These are phyloP conservation scores for Oldenlandia corymbosa DNA, from an alignment of 257 asterid species.

Conservation along the genomic window DNA sequence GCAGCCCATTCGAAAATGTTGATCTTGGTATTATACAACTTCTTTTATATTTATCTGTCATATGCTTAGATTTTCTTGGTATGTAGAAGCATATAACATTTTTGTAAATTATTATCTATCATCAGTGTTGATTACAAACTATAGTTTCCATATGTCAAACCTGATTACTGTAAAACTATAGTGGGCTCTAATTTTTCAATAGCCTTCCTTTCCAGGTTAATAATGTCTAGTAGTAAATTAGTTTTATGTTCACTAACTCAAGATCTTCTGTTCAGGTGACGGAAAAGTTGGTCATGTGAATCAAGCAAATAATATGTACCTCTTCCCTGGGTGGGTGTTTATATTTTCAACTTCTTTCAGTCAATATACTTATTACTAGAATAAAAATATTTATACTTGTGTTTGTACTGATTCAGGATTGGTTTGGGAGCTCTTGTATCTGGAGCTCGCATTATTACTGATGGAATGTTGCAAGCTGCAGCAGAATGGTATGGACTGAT, in stretches of 20 bases:
- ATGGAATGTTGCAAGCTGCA: slow-evolving; percentile 93
- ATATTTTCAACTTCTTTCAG: slow-evolving; percentile 7
- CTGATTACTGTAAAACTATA: not conserved
- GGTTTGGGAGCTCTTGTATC: slow-evolving; percentile 96
- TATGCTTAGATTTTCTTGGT: not conserved
- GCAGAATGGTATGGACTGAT: slow-evolving; percentile 64
- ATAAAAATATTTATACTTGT: slow-evolving; percentile 13
- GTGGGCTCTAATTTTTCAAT: no score
- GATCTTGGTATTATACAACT: slow-evolving; percentile 62
- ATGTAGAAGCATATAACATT: not conserved
- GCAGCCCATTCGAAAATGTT: slow-evolving; percentile 91
- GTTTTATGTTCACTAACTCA: slow-evolving; percentile 4
- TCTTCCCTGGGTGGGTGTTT: slow-evolving; percentile 87
- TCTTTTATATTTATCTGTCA: not conserved
- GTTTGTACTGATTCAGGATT: slow-evolving; percentile 44
- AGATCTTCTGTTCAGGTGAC: slow-evolving; percentile 47
- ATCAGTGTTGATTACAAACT: not conserved
- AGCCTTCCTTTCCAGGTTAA: not conserved
- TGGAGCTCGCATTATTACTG: slow-evolving; percentile 88
- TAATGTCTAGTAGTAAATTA: not conserved
- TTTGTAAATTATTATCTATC: not conserved
- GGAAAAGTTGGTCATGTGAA: slow-evolving; percentile 86
- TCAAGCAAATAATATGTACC: slow-evolving; percentile 99
- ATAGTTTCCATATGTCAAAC: not conserved
- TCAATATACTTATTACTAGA: not conserved